A percentile compares a stretch with the other conserved stretches of the same genome.
phyloP scores from a whole-genome alignment of 495 filamentous ascomycete species.

The Penicillium dipodomyicola region DNA sequence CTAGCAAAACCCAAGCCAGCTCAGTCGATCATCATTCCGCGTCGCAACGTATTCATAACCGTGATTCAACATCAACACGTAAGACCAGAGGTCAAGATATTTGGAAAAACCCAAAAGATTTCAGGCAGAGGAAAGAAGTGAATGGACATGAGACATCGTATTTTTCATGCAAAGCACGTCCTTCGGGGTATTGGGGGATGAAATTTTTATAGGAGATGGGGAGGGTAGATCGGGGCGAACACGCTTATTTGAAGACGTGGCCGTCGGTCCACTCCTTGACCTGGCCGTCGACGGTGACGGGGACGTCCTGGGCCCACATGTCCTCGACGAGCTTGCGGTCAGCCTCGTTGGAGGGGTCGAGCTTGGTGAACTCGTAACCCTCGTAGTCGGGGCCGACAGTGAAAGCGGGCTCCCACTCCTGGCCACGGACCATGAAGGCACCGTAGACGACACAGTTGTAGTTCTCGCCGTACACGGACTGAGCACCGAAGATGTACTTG shows the following conservation, averaged over 20 bases:
- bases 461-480: slow-evolving; percentile 81
- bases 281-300: slow-evolving; percentile 75
- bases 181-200: slow-evolving; percentile 26
- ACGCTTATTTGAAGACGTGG: slow-evolving; percentile 96
- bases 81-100: slow-evolving; percentile 18
- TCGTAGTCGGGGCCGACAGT: slow-evolving; percentile 96
- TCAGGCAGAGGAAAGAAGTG: slow-evolving; percentile 15
- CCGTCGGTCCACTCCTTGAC: slow-evolving; percentile 75
- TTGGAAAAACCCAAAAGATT: slow-evolving; percentile 20
- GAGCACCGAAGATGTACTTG: slow-evolving; percentile 96
- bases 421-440: slow-evolving; percentile 90
- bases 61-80: slow-evolving; percentile 34
- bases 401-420: slow-evolving; percentile 83
- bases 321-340: slow-evolving; percentile 83
- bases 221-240: slow-evolving; percentile 16
- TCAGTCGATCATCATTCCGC: slow-evolving; percentile 31
- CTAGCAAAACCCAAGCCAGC: slow-evolving; percentile 3
- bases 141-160: slow-evolving; percentile 8
- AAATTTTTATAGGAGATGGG: slow-evolving; percentile 15
- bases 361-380: slow-evolving; percentile 93
- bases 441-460: slow-evolving; percentile 86
- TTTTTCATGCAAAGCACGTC: slow-evolving; percentile 14
- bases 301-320: slow-evolving; percentile 88
- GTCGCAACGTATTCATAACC: slow-evolving; percentile 35
- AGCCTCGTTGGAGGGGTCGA: slow-evolving; percentile 78